Evolutionary conservation across 768 basidiomycete species (phyloP).

Genomic region (Porphyrellus cyaneotinctus): DNA sequence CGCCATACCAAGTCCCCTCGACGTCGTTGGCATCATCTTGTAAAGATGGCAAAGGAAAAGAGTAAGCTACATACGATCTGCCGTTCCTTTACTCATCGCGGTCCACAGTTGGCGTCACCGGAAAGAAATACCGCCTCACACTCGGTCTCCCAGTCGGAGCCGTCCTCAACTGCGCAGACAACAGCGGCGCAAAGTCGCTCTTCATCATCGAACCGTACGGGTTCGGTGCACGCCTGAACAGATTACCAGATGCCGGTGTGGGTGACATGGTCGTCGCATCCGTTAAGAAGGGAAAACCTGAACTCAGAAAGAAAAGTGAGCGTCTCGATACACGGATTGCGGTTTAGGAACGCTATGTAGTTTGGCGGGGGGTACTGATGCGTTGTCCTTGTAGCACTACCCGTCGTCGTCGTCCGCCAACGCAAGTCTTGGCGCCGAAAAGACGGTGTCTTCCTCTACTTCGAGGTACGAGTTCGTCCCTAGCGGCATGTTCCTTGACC

Average conservation of each 20-base stretch:
- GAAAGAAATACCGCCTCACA: conserved; percentile 95
- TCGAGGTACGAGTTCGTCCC: conserved; percentile 52
- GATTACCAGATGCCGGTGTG: conserved; percentile 93
- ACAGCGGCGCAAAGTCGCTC: conserved; percentile 96
- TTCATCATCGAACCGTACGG: conserved; percentile 94
- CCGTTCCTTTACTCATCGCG: neutral
- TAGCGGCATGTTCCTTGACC: neutral
- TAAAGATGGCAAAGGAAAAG: conserved; percentile 27
- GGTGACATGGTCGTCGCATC: conserved; percentile 95
- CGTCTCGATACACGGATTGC: conserved; percentile 10
- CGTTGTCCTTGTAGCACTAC: conserved; percentile 67
- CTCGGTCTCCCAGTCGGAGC: conserved; percentile 92
- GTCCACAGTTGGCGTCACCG: conserved; percentile 62
- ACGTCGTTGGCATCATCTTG: conserved; percentile 8
- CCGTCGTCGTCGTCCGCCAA: conserved; percentile 93
- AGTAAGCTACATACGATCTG: neutral
- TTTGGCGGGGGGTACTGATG: conserved; percentile 5
- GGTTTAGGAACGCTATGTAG: neutral
- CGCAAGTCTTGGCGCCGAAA: conserved; percentile 97
- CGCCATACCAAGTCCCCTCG: neutral
- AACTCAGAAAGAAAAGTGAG: conserved; percentile 98
- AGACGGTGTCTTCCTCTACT: conserved; percentile 99
- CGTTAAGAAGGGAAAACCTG: conserved; percentile 99
- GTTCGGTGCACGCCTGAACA: conserved; percentile 93
- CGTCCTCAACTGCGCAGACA: conserved; percentile 97